Conservation (phyloP, 192 early-diverging fungal genomes). For the Coemansia sp. region DNA sequence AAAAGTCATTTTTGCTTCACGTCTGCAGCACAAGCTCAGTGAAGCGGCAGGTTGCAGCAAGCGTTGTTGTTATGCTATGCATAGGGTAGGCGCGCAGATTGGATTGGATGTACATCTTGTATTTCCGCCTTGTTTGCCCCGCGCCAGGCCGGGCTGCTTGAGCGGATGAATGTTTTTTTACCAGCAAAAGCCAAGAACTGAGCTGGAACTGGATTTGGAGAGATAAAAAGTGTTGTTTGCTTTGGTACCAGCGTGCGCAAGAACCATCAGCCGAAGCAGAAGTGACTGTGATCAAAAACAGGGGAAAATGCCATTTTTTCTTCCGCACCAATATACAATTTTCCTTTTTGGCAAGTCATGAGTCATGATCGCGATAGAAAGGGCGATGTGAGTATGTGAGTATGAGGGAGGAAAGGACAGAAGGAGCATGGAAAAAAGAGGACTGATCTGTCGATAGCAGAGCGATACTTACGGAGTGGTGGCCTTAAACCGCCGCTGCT, state of each 20-base stretch:
- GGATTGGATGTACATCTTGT: background rate
- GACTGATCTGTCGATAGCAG: background rate
- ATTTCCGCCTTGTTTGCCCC: too few species aligned
- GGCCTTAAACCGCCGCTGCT: constrained; percentile 51
- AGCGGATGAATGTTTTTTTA: too few species aligned
- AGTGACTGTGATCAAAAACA: background rate
- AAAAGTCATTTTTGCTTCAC: background rate
- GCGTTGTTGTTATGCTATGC: background rate
- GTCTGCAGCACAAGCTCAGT: background rate
- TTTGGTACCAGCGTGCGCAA: too few species aligned
- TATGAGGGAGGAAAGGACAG: too few species aligned
- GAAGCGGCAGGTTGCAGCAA: constrained; percentile 4
- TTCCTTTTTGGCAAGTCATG: background rate
- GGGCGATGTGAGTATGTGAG: too few species aligned
- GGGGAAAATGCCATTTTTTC: background rate
- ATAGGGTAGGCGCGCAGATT: background rate
- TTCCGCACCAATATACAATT: background rate
- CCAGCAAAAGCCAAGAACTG: too few species aligned
- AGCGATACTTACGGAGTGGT: constrained; percentile 47
- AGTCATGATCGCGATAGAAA: constrained; percentile 8
- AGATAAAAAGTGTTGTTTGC: background rate
- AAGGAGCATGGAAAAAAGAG: background rate
- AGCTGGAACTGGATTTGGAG: too few species aligned
- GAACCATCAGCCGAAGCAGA: too few species aligned
- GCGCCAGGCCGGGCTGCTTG: too few species aligned